Percentiles rank a stretch among this genome's conserved stretches.
phyloP scores from a whole-genome alignment of 2,329 filamentous ascomycete species.

The Capronia epimyces region DNA sequence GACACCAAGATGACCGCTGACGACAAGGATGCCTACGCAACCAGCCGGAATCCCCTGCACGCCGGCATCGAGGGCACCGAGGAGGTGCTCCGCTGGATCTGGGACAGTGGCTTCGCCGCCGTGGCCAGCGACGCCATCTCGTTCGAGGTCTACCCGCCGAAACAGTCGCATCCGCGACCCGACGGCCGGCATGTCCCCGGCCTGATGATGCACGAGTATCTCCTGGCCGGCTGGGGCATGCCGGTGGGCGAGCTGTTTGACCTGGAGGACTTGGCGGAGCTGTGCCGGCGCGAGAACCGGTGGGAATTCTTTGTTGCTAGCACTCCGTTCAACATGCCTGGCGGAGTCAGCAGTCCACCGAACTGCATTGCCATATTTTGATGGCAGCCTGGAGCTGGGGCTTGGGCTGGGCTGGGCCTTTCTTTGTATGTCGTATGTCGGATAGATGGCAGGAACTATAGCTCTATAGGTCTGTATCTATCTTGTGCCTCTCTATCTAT shows the following conservation, averaged over 20 bases:
- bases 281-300: conserved; percentile 34
- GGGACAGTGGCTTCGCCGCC: conserved; percentile 53
- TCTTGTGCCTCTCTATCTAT: no score
- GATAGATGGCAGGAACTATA: no score
- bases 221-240: conserved; percentile 31
- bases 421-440: no score
- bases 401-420: no score
- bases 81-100: conserved; percentile 52
- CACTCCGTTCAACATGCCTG: conserved; percentile 26
- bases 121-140: conserved; percentile 53
- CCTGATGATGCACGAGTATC: conserved; percentile 27
- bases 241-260: conserved; percentile 34
- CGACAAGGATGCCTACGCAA: conserved; percentile 33
- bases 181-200: conserved; percentile 4
- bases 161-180: conserved; percentile 9
- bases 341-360: conserved; percentile 28
- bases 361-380: conserved; percentile 29
- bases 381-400: no score
- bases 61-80: conserved; percentile 47
- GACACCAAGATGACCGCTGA: conserved; percentile 36
- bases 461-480: no score
- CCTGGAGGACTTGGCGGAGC: conserved; percentile 36
- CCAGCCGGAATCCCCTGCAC: conserved; percentile 30
- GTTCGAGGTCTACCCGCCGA: conserved; percentile 45
- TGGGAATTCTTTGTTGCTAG: conserved; percentile 48